Evolutionary conservation across 306 rosid species (phyloP), one percentile per base, ranked within the genome.

Genomic region (Acacia crassicarpa): DNA sequence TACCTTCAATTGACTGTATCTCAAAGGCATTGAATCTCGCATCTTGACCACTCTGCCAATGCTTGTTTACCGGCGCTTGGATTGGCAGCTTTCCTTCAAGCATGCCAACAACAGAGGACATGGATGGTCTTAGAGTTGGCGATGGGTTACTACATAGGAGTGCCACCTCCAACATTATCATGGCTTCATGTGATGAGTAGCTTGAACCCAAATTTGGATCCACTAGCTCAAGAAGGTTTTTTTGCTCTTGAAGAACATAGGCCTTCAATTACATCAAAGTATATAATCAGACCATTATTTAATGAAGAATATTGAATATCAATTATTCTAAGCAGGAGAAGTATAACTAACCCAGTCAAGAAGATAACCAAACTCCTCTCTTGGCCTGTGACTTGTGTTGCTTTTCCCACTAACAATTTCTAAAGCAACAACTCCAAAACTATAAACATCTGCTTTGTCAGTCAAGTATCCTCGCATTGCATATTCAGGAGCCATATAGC

Each of bases 101-200:
- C 51, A 46, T 46, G 17, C 16, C 2, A 46, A 46, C 51, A 2
- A 46, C 94, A 0, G 94, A 87, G 61, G 97, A 89, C 98, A 94
- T 94, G 63, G 91, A 43, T 78, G 97, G 97, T 46, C 98, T 84
- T 7, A 91, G 94, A 77, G 94, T 94, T 25, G 98, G 96, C 76
- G 98, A 94, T 43, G 94, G 93, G 67, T 91, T 94, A 71, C 96
- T 91, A 91, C 97, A 92, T 19, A 92, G 13, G 20, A 94, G 53
- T 46, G 53, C 53, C 53, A 46, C 17, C 53, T 46, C 53, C 5
- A 46, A 5, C 53, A 46, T 46, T 46, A 5, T 46, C 53, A 46
- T 3, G 53, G 17, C 53, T 46, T 46, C 53, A 0, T 13, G 15
- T 46, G 19, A 46, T 17, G 53, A 14, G 53, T 46, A 46, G 53